Evolutionary conservation across 768 basidiomycete species (phyloP).

Genomic region (Lactifluus rugatus): DNA sequence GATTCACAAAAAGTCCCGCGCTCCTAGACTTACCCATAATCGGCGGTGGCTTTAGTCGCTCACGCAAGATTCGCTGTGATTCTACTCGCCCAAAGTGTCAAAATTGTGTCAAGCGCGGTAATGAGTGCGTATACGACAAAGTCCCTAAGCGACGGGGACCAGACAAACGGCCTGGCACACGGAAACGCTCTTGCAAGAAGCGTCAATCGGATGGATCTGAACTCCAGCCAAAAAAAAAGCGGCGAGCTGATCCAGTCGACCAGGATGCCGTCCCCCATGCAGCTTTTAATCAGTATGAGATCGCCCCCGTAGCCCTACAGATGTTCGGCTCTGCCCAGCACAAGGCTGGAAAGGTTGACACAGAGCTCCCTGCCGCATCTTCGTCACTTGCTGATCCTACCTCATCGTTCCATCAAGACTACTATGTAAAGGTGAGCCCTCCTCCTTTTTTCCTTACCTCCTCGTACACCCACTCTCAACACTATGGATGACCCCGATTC

Average conservation of each 20-base stretch:
- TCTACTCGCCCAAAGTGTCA: slow-evolving; percentile 72
- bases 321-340: slow-evolving; percentile 4
- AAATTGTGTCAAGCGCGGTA: slow-evolving; percentile 71
- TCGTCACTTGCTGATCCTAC: neutral
- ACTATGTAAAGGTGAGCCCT: slow-evolving; percentile 16
- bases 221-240: slow-evolving; percentile 27
- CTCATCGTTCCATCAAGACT: slow-evolving; percentile 4
- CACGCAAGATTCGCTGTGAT: slow-evolving; percentile 80
- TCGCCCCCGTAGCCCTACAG: slow-evolving; percentile 8
- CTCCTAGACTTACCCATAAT: slow-evolving; percentile 5
- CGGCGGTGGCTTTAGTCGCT: slow-evolving; percentile 44
- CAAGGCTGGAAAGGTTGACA: slow-evolving; percentile 4
- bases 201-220: slow-evolving; percentile 46
- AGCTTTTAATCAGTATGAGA: slow-evolving; percentile 8
- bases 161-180: slow-evolving; percentile 77
- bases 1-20: slow-evolving; percentile 24
- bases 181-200: slow-evolving; percentile 81
- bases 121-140: slow-evolving; percentile 70
- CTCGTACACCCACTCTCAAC: neutral
- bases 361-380: neutral
- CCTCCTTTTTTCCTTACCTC: neutral
- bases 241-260: slow-evolving; percentile 22
- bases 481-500: neutral
- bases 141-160: slow-evolving; percentile 77
- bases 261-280: neutral